Percentiles rank a stretch among this genome's conserved stretches.
phyloP scores from a whole-genome alignment of 2,329 filamentous ascomycete genomes.

The Colletotrichum coccodes region DNA sequence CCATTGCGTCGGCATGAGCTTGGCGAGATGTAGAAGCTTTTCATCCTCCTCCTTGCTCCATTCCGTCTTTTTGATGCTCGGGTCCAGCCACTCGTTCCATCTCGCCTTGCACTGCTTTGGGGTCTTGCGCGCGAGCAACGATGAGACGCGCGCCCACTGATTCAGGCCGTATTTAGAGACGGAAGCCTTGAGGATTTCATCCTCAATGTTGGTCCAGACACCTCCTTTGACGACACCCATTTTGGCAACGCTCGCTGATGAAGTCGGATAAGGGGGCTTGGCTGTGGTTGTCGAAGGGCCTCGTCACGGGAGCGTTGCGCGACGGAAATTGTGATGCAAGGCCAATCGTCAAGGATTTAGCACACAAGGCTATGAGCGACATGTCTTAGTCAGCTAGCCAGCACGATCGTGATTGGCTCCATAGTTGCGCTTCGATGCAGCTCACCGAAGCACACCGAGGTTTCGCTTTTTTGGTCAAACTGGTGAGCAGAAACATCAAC shows the following conservation, averaged over 20 bases:
- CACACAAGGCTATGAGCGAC: conserved; percentile 21
- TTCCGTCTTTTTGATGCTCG: conserved; percentile 97
- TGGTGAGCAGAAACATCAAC: not conserved
- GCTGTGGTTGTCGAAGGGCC: conserved; percentile 3
- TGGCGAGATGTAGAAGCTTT: conserved; percentile 94
- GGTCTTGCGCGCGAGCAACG: conserved; percentile 95
- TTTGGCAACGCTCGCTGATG: conserved; percentile 38
- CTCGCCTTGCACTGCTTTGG: conserved; percentile 99
- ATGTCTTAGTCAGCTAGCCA: not conserved
- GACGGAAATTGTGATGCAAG: conserved; percentile 1
- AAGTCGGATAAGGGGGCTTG: not conserved
- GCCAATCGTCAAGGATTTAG: conserved; percentile 26
- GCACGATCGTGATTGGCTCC: conserved; percentile 3
- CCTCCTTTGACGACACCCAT: conserved; percentile 82
- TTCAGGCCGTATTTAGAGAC: conserved; percentile 96
- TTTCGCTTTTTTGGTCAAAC: not conserved
- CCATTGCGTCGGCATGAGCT: conserved; percentile 99
- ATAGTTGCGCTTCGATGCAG: not conserved
- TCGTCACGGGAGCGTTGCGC: conserved; percentile 25
- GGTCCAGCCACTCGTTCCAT: conserved; percentile 99
- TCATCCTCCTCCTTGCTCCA: conserved; percentile 99
- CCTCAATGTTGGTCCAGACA: conserved; percentile 82
- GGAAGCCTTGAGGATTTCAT: conserved; percentile 96
- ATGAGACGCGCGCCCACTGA: conserved; percentile 98
- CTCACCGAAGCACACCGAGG: not conserved